Base-by-base conservation (phyloP, 2,329 filamentous ascomycete species). In the Metarhizium rileyi region DNA sequence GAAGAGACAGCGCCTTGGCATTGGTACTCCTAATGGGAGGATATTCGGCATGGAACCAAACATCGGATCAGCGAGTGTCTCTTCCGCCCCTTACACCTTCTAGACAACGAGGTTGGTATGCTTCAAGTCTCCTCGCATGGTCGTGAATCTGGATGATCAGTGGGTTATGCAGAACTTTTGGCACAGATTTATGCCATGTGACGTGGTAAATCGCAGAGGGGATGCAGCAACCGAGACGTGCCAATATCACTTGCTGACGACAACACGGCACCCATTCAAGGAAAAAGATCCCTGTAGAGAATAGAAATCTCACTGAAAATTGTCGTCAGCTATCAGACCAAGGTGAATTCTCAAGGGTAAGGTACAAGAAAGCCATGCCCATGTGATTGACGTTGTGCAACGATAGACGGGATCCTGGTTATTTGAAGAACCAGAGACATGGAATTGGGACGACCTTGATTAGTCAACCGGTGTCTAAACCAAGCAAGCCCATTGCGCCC, bases 21-120 rank as follows among this genome's bases (percentile, higher is more conserved):
- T 10, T 36, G 10, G 9, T 14, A 14, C 6, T 36, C n/a, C 5
- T 18, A 6, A 3, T n/a, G 1, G 14, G n/a, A 16, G n/a, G n/a
- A 36, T 3, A 36, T 18, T 36, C 3, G n/a, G 14, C 14, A 16
- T 16, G 33, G n/a, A 10, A 36, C n/a, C 33, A n/a, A 36, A 16
- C 33, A 36, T 16, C 33, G 5, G n/a, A 16, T 36, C 33, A 12
- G 8, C 4, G 27, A 7, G 27, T 28, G 12, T 5, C 27, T 36
- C 6, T 23, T 7, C 36, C 9, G 4, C 20, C 36, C 4, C 20
- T 7, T 40, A n/a, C 36, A 40, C 28, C 10, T n/a, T 35, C 38
- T 45, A 51, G 49, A 47, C 45, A 47, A 51, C 45, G 40, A 40
- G 23, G 44, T 45, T 47, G 47, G 48, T 14, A 26, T n/a, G n/a